Evolutionary conservation across 306 rosid genomes (phyloP).

Genomic region (Corylus avellana): DNA sequence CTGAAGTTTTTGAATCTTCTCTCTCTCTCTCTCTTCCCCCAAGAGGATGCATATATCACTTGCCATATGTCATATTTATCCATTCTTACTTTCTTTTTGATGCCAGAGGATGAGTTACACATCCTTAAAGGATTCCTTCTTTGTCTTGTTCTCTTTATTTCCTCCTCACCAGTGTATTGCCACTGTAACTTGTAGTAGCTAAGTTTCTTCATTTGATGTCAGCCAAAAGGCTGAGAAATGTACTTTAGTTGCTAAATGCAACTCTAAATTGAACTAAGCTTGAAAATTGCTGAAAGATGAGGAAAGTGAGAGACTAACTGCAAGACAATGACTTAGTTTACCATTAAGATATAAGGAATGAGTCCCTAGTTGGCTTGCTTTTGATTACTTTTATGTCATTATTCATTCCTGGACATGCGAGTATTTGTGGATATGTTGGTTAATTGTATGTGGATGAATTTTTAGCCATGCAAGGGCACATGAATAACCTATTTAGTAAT

Average conservation of each 20-base stretch:
- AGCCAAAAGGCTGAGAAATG: not conserved
- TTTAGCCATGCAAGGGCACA: not conserved
- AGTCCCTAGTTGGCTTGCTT: slow-evolving; percentile 1
- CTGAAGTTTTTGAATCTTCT: not conserved
- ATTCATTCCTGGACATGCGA: not conserved
- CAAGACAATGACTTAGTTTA: too few relatives aligned
- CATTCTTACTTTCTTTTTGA: too few relatives aligned
- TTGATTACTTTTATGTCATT: not conserved
- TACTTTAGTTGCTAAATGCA: not conserved
- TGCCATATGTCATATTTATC: too few relatives aligned
- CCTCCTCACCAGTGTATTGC: too few relatives aligned
- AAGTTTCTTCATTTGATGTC: not conserved
- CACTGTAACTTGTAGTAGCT: too few relatives aligned
- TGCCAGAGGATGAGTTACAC: too few relatives aligned
- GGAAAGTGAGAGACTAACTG: slow-evolving; percentile 1
- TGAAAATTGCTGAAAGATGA: not conserved
- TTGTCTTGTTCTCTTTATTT: too few relatives aligned
- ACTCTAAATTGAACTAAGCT: not conserved
- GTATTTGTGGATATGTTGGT: not conserved
- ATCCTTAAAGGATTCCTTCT: too few relatives aligned
- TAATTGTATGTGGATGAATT: not conserved
- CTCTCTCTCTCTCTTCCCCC: too few relatives aligned
- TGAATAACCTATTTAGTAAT: not conserved
- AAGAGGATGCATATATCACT: too few relatives aligned
- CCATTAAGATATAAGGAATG: not conserved